Conservation (phyloP, 2,329 filamentous ascomycete species). For the Xylaria sp. region DNA sequence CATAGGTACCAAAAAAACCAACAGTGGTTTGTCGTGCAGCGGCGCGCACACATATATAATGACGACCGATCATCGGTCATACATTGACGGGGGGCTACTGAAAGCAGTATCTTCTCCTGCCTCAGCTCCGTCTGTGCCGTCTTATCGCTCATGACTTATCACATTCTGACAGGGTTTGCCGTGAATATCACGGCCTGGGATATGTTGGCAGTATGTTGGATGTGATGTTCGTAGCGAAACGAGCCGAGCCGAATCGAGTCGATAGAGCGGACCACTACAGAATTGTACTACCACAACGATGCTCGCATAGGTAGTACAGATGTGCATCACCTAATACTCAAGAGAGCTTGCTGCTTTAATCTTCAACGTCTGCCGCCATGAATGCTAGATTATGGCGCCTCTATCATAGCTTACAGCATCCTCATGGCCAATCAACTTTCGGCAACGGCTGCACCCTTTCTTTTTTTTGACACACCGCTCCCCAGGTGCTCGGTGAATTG, state of each 20-base stretch:
- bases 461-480: constrained; percentile 28
- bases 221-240: constrained; percentile 31
- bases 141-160: constrained; percentile 22
- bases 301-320: constrained; percentile 10
- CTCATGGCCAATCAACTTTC: constrained; percentile 25
- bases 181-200: constrained; percentile 31
- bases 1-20: constrained; percentile 1
- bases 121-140: constrained; percentile 1
- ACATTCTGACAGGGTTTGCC: constrained; percentile 26
- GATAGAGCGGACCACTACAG: constrained; percentile 32
- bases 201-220: no score
- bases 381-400: constrained; percentile 24
- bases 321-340: background rate
- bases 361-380: constrained; percentile 14
- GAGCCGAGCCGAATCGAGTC: constrained; percentile 36
- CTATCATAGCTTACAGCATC: constrained; percentile 13
- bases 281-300: constrained; percentile 25
- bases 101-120: background rate
- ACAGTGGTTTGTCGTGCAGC: constrained; percentile 7
- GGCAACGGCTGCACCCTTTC: constrained; percentile 12
- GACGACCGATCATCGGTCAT: constrained; percentile 2
- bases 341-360: constrained; percentile 22
- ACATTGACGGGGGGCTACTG: constrained; percentile 6
- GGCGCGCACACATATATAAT: background rate
- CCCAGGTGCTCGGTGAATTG: constrained; percentile 42